Conservation (phyloP, 768 basidiomycete genomes). For the Lactarius tabidus region DNA sequence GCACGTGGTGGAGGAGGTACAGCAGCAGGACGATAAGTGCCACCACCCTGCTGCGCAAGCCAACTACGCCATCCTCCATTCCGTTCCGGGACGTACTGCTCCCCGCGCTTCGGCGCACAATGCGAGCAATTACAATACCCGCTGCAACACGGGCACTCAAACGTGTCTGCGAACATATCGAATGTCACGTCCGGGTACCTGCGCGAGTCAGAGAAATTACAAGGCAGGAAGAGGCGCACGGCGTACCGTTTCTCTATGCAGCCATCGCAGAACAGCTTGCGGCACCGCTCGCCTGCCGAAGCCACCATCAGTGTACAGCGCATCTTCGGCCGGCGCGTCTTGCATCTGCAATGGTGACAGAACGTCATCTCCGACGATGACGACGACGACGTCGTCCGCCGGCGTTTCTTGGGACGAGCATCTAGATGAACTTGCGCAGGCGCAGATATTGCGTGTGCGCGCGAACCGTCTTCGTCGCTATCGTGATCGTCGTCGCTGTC, state of each 20-base stretch:
- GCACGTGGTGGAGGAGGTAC: no score
- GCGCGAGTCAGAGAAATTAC: neutral
- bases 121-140: no score
- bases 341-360: conserved; percentile 23
- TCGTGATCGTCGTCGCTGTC: neutral
- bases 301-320: neutral
- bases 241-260: conserved; percentile 23
- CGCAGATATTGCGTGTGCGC: neutral
- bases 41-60: neutral
- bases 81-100: conserved; percentile 39
- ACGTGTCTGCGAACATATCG: conserved; percentile 29
- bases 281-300: neutral
- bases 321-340: conserved; percentile 12
- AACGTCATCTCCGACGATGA: neutral
- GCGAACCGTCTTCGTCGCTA: neutral
- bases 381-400: neutral
- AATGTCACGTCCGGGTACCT: conserved; percentile 42
- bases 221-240: neutral
- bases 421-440: neutral
- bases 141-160: conserved; percentile 50
- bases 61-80: conserved; percentile 24
- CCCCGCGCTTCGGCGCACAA: conserved; percentile 44
- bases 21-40: fast-evolving
- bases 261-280: conserved; percentile 12
- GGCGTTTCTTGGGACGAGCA: neutral